phyloP scores from a whole-genome alignment of 2,329 filamentous ascomycete species.

The Aspergillus nomiae region DNA sequence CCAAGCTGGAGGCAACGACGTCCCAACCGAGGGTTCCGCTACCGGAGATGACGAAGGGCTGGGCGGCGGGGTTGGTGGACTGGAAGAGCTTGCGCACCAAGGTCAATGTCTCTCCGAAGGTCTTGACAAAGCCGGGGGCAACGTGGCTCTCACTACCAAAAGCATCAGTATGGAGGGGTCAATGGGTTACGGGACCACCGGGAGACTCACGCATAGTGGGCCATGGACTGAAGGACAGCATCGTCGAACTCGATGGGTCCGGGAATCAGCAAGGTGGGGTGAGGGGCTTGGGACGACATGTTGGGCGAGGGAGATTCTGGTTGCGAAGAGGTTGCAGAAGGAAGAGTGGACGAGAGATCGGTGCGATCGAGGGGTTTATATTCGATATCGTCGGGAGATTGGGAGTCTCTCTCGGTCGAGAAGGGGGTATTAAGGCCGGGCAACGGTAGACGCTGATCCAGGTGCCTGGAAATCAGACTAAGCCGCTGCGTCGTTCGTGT shows the following conservation, averaged over 20 bases:
- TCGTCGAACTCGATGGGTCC: slow-evolving; percentile 98
- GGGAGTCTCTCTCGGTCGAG: slow-evolving; percentile 59
- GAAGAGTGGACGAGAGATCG: slow-evolving; percentile 10
- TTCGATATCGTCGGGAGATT: slow-evolving; percentile 56
- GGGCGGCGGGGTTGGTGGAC: slow-evolving; percentile 75
- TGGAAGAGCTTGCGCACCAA: slow-evolving; percentile 94
- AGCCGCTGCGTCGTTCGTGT: slow-evolving; percentile 55
- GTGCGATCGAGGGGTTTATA: slow-evolving; percentile 47
- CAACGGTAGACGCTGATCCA: slow-evolving; percentile 56
- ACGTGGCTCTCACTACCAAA: slow-evolving; percentile 83
- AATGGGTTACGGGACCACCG: slow-evolving; percentile 2
- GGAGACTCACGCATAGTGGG: slow-evolving; percentile 67
- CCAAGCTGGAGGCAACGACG: slow-evolving; percentile 87
- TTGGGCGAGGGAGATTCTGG: slow-evolving; percentile 34
- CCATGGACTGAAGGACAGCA: slow-evolving; percentile 92
- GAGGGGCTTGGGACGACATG: slow-evolving; percentile 62
- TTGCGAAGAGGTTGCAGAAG: slow-evolving; percentile 8
- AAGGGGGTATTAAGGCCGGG: slow-evolving; percentile 65
- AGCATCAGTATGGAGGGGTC: slow-evolving; percentile 13
- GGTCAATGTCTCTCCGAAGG: slow-evolving; percentile 85
- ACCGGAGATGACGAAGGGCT: slow-evolving; percentile 91
- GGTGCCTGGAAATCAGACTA: slow-evolving; percentile 63
- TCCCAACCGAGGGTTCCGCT: slow-evolving; percentile 98
- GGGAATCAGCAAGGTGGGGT: slow-evolving; percentile 84
- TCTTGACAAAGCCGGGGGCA: slow-evolving; percentile 81